A percentile compares a stretch with the other conserved stretches of the same genome.
These are phyloP conservation scores for Sechiopsis laciniata DNA, from an alignment of 306 rosid species.

Conservation along the genomic window DNA sequence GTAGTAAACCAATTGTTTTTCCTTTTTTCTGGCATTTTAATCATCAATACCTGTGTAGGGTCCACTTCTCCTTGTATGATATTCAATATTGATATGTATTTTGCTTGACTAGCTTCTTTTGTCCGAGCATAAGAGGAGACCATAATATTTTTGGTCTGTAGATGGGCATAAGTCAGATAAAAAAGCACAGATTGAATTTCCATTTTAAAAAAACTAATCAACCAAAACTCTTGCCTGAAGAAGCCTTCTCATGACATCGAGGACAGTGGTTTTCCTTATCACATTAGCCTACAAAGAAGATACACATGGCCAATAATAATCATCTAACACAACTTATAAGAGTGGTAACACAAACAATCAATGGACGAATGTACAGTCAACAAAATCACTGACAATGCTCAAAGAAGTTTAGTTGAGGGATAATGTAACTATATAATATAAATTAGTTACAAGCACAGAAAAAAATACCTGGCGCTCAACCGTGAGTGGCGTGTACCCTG, in stretches of 20 bases:
- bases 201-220: slow-evolving; percentile 10
- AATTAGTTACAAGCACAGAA: slow-evolving; percentile 1
- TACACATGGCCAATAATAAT: background rate
- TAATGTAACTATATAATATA: background rate
- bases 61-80: slow-evolving; percentile 99
- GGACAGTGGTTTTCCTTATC: slow-evolving; percentile 95
- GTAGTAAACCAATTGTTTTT: background rate
- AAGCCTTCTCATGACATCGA: slow-evolving; percentile 98
- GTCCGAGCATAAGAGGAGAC: slow-evolving; percentile 97
- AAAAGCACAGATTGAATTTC: background rate
- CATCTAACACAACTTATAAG: background rate
- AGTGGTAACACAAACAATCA: background rate
- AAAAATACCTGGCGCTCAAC: slow-evolving; percentile 88
- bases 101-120: slow-evolving; percentile 98
- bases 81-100: slow-evolving; percentile 93
- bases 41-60: slow-evolving; percentile 76
- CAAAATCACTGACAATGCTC: background rate
- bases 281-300: slow-evolving; percentile 71
- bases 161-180: slow-evolving; percentile 19
- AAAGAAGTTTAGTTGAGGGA: background rate
- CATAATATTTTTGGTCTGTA: slow-evolving; percentile 94
- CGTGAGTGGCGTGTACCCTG: slow-evolving; percentile 96
- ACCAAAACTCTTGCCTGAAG: slow-evolving; percentile 56
- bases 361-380: background rate
- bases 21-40: background rate